phyloP scores from a whole-genome alignment of 495 filamentous ascomycete genomes.

The Pyrenula aspistea region DNA sequence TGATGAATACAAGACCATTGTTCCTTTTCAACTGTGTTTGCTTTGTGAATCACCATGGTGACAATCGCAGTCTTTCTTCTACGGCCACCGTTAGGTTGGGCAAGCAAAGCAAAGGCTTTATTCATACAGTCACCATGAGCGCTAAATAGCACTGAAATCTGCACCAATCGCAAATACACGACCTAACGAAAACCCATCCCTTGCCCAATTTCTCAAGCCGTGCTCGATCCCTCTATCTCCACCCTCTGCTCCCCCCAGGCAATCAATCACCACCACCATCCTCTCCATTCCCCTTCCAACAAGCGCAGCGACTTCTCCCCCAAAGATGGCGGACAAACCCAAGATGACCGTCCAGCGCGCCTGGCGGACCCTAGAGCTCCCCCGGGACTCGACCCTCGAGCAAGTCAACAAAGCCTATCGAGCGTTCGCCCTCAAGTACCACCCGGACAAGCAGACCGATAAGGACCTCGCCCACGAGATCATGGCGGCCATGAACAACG shows the following conservation, averaged over 20 bases:
- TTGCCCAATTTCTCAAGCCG: too few relatives aligned
- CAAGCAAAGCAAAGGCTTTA: neutral
- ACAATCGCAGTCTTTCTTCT: too few relatives aligned
- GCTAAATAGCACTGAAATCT: too few relatives aligned
- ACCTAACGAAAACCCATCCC: too few relatives aligned
- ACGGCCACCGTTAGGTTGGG: too few relatives aligned
- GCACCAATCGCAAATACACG: too few relatives aligned
- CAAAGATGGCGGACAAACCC: neutral
- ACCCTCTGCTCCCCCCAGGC: too few relatives aligned
- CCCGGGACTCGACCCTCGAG: neutral
- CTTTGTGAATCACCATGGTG: too few relatives aligned
- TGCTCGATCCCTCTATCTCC: too few relatives aligned
- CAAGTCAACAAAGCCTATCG: neutral
- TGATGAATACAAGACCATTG: neutral
- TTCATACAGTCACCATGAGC: too few relatives aligned
- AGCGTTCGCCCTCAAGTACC: neutral
- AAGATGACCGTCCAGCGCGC: neutral
- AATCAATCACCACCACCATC: too few relatives aligned
- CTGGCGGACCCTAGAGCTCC: neutral
- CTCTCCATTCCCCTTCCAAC: neutral
- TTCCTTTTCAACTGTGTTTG: too few relatives aligned
- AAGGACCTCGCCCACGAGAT: neutral
- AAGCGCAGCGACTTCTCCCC: neutral
- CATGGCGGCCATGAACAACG: neutral
- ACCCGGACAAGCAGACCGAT: neutral